Percentiles rank a stretch among this genome's conserved stretches.
phyloP scores from a whole-genome alignment of 2,329 filamentous ascomycete genomes.

The Niveomyces coronatus region DNA sequence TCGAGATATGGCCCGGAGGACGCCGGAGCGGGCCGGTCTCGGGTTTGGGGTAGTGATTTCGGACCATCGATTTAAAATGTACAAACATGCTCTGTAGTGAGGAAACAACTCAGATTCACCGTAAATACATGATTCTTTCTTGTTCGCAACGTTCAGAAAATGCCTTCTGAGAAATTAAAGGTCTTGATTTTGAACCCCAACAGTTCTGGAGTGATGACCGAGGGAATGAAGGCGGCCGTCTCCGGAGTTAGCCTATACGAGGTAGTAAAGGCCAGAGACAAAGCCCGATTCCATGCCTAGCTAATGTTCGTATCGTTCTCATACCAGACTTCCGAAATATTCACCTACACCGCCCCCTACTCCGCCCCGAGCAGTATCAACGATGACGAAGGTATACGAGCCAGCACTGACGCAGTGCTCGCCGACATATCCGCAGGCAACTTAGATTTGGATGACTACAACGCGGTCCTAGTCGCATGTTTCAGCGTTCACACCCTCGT shows the following conservation, averaged over 20 bases:
- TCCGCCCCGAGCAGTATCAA: slow-evolving; percentile 67
- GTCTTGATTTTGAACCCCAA: slow-evolving; percentile 75
- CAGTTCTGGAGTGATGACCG: slow-evolving; percentile 63
- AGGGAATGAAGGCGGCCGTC: slow-evolving; percentile 45
- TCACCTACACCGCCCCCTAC: slow-evolving; percentile 55
- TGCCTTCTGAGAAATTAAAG: slow-evolving; percentile 14
- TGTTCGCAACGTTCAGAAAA: too few relatives aligned
- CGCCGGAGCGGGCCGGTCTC: slow-evolving; percentile 5
- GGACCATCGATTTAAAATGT: background rate
- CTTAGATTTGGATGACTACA: slow-evolving; percentile 36
- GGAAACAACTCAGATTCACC: too few relatives aligned
- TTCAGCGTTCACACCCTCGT: slow-evolving; percentile 81
- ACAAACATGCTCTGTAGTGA: too few relatives aligned
- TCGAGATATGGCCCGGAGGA: background rate
- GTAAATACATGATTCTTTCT: too few relatives aligned
- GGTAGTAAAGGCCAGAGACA: slow-evolving; percentile 16
- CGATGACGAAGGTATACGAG: slow-evolving; percentile 54
- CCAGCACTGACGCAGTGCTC: slow-evolving; percentile 53
- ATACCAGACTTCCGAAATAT: slow-evolving; percentile 36
- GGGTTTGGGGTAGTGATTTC: background rate
- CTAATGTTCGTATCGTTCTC: slow-evolving; percentile 9
- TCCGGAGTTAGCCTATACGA: slow-evolving; percentile 28
- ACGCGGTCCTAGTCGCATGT: slow-evolving; percentile 80
- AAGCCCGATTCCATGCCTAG: background rate
- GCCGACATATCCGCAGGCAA: slow-evolving; percentile 35